A percentile compares a stretch with the other conserved stretches of the same genome.
Conservation (phyloP, 73 alveolate genomes). For the Paramecium sonneborni region DNA sequence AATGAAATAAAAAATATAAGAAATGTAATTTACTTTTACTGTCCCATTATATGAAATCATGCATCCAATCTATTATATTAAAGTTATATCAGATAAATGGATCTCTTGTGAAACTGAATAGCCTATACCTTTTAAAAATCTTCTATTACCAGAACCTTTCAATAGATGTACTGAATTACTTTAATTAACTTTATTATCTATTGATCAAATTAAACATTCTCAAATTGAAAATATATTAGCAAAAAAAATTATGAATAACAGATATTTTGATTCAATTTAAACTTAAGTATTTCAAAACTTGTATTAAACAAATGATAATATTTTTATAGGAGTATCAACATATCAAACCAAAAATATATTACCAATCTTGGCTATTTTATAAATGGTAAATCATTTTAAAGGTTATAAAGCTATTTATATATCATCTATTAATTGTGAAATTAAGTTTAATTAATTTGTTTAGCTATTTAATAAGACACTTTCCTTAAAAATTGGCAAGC, state of each 20-base stretch:
- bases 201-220: slow-evolving; percentile 65
- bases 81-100: slow-evolving; percentile 95
- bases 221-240: slow-evolving; percentile 65
- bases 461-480: slow-evolving; percentile 55
- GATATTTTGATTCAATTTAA: slow-evolving; percentile 86
- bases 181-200: slow-evolving; percentile 53
- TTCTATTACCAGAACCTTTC: slow-evolving; percentile 98
- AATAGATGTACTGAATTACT: slow-evolving; percentile 77
- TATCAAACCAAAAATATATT: slow-evolving; percentile 82
- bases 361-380: slow-evolving; percentile 87
- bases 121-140: slow-evolving; percentile 95
- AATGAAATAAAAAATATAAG: slow-evolving; percentile 82
- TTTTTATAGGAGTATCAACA: slow-evolving; percentile 93
- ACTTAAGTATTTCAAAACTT: slow-evolving; percentile 89
- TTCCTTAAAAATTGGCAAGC: slow-evolving; percentile 62
- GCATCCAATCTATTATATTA: slow-evolving; percentile 98
- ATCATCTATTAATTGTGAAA: slow-evolving; percentile 66
- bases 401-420: slow-evolving; percentile 76
- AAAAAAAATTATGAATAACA: slow-evolving; percentile 66
- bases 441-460: slow-evolving; percentile 66
- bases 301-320: slow-evolving; percentile 87
- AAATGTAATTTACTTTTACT: slow-evolving; percentile 87
- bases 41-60: slow-evolving; percentile 97
- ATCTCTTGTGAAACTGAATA: slow-evolving; percentile 89
- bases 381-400: slow-evolving; percentile 71